phyloP scores from a whole-genome alignment of 768 basidiomycete genomes.

The Suillus subluteus region DNA sequence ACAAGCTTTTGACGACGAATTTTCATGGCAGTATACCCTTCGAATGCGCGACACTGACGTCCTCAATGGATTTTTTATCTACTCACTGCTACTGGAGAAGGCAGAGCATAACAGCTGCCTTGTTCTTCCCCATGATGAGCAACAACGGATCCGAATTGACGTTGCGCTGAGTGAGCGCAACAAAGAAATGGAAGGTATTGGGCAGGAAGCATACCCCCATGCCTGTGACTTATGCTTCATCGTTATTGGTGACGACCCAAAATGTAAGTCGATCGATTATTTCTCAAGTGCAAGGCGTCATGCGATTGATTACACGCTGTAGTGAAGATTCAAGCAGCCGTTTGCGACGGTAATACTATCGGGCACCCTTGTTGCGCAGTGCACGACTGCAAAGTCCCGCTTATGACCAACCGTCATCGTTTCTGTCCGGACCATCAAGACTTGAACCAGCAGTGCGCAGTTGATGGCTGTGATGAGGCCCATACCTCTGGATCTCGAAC shows the following conservation, averaged over 20 bases:
- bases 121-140: slow-evolving; percentile 11
- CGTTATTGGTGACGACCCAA: slow-evolving; percentile 6
- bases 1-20: neutral
- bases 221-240: slow-evolving; percentile 18
- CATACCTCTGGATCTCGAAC: slow-evolving; percentile 21
- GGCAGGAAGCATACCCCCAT: slow-evolving; percentile 18
- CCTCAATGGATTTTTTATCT: no score
- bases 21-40: slow-evolving; percentile 8
- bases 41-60: slow-evolving; percentile 21
- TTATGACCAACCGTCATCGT: slow-evolving; percentile 19
- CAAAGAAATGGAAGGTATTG: slow-evolving; percentile 16
- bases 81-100: slow-evolving; percentile 20
- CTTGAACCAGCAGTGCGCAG: slow-evolving; percentile 21
- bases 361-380: slow-evolving; percentile 35
- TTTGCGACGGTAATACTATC: no score
- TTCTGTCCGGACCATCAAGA: slow-evolving; percentile 29
- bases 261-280: slow-evolving; percentile 5
- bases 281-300: neutral
- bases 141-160: slow-evolving; percentile 3
- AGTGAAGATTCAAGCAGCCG: slow-evolving; percentile 5
- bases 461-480: slow-evolving; percentile 21
- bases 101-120: slow-evolving; percentile 19
- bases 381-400: slow-evolving; percentile 29
- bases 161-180: slow-evolving; percentile 8
- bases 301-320: slow-evolving; percentile 4